A percentile compares a stretch with the other conserved stretches of the same genome.
Conservation (phyloP, 2,329 filamentous ascomycete genomes). For the Escovopsis sp. region DNA sequence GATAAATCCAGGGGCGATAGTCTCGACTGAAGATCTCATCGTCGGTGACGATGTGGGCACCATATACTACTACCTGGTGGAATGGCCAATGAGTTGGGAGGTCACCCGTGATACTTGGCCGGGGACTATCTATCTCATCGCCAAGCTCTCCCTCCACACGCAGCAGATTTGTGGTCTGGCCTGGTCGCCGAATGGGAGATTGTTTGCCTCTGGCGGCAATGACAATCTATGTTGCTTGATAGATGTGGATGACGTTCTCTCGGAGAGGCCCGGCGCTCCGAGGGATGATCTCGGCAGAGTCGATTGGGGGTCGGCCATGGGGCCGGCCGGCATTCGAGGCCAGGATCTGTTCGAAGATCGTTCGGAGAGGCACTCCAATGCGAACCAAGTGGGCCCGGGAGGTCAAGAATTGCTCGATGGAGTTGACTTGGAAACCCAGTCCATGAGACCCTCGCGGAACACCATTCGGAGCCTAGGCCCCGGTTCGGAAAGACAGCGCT, state of each 20-base stretch:
- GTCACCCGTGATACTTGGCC: slow-evolving; percentile 53
- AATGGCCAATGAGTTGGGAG: slow-evolving; percentile 60
- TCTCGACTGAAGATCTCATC: slow-evolving; percentile 66
- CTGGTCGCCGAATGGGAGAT: slow-evolving; percentile 62
- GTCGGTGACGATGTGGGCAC: slow-evolving; percentile 73
- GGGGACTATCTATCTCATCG: slow-evolving; percentile 62
- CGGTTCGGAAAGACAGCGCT: slow-evolving; percentile 52
- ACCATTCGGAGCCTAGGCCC: slow-evolving; percentile 32
- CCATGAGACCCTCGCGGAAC: slow-evolving; percentile 15
- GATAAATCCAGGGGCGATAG: slow-evolving; percentile 29
- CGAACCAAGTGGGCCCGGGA: not conserved
- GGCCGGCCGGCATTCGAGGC: not conserved
- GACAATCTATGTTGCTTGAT: slow-evolving; percentile 83
- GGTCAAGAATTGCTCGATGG: slow-evolving; percentile 1
- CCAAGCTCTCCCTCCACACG: slow-evolving; percentile 60
- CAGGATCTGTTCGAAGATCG: not conserved
- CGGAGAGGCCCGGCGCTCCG: slow-evolving; percentile 3
- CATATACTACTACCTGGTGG: slow-evolving; percentile 77
- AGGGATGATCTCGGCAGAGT: not conserved
- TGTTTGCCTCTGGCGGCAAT: slow-evolving; percentile 81
- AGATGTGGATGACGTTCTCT: slow-evolving; percentile 44
- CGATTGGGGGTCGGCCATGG: slow-evolving; percentile 1
- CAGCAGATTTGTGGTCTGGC: slow-evolving; percentile 91
- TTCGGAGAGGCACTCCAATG: not conserved
- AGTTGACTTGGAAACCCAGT: slow-evolving; percentile 13